Base-by-base conservation (phyloP, 768 basidiomycete species). In the Lanmaoa rubissima region DNA sequence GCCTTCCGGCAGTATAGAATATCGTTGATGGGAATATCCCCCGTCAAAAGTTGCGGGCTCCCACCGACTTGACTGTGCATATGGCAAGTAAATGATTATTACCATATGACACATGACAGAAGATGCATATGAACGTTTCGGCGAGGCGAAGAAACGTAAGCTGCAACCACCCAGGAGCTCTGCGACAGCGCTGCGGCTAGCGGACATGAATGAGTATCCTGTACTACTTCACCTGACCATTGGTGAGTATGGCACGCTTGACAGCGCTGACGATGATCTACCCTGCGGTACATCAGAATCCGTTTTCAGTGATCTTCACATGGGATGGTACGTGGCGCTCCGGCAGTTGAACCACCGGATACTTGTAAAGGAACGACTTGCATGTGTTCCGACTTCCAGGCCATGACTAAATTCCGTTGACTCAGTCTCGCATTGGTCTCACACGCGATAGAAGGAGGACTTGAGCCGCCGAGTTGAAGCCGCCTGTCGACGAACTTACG, bases 291-390 rank as follows among this genome's bases (percentile, higher is more conserved):
- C 38, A 55, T 61, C 56, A 32, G 32, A 51, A 41, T 46, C 36
- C 61, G 48, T 34, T 50, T 34, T 38, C 14, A 12, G 17, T 26
- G 44, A 61, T 55, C 51, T 54, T 52, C 50, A 42, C 4, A 13
- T 44, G 48, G 59, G 63, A 12, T 16, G 40, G 17, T 42, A 26
- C 38, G 55, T 59, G 60, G 60, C 51, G 17, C 21, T 43, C 64
- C 64, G 64, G 64, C 40, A 7, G 28, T 16, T 8, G 14, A 43
- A 32, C 52, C 53, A 12, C 63, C 63, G 63, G 60, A 51, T 53
- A 38, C 45, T 42, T 12, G 24, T 38, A 6, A 53, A 42, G n/a
- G 38, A 42, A 34, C 26, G 19, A 28, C 38, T 40, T 17, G 28
- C 42, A 17, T 13, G 24, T 4, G 12, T 17, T 17, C 21, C 21